Evolutionary conservation across 2,329 filamentous ascomycete species (phyloP), one percentile per base, ranked within the genome.

Genomic region (Myriosclerotinia curreyana): DNA sequence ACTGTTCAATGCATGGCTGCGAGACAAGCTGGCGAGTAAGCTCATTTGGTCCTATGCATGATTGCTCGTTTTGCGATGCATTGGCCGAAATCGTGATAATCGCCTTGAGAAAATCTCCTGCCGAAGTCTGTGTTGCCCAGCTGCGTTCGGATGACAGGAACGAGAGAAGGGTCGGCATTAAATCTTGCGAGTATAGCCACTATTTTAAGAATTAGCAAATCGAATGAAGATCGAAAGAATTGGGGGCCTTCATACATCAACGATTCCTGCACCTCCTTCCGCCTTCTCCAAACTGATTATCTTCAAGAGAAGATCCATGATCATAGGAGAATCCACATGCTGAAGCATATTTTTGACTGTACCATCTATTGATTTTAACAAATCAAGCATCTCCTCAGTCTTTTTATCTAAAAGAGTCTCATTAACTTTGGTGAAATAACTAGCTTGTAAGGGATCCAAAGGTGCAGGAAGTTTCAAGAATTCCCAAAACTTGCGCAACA

Each of bases 21-120:
- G 95, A 98, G 1, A 99, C 95, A 5, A 99, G 83, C 77, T 99
- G 92, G 49, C 95, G 88, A 6, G 95, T 99, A 58, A 99, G 84
- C 74, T 96, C 95, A 75, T 99, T 99, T 5, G 95, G 95, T 4
- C 95, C 95, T 74, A 99, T 98, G 72, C 96, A 97, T n/a, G 94
- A 95, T 75, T 97, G 93, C 73, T 99, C 95, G 73, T 97, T 96
- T 71, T 96, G 95, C 1, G 94, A 97, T 3, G 95, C 95, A 74
- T 99, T 99, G 66, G 95, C 95, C 1, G 95, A 98, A 65, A 99
- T 97, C 34, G 95, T 99, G 70, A 99, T 98, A 74, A 99, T 97
- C 50, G 95, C 95, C 76, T 99, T 99, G 72, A 99, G 84, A 71
- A 99, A 99, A 75, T 99, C 95, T 51, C 95, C 95, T 0, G 95